Percentiles rank a stretch among this genome's conserved stretches.
phyloP scores from a whole-genome alignment of 2,329 filamentous ascomycete species.

The Paecilomyces sp. region DNA sequence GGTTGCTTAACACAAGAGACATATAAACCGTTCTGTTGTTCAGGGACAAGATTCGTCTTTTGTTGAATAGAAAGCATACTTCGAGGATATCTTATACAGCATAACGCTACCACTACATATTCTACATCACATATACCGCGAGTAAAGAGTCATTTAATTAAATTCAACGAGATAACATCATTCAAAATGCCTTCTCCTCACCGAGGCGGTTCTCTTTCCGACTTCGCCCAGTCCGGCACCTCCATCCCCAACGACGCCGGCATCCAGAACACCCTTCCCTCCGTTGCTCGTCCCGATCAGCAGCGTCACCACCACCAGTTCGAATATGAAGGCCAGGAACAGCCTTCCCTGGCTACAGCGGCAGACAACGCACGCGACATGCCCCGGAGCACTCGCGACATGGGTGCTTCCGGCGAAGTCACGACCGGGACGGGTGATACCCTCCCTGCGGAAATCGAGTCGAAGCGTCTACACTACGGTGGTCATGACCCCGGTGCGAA shows the following conservation, averaged over 20 bases:
- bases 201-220: constrained; percentile 21
- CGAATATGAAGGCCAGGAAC: constrained; percentile 39
- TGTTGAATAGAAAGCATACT: too few relatives aligned
- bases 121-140: too few relatives aligned
- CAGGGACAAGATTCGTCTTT: too few relatives aligned
- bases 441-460: constrained; percentile 29
- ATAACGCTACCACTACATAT: not conserved
- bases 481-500: constrained; percentile 27
- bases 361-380: constrained; percentile 45
- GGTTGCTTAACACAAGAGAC: not conserved
- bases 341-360: constrained; percentile 29
- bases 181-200: constrained; percentile 6
- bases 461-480: constrained; percentile 30
- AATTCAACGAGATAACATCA: too few relatives aligned
- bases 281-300: constrained; percentile 33
- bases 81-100: not conserved
- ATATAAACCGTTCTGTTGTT: not conserved
- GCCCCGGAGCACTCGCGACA: constrained; percentile 30
- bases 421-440: constrained; percentile 35
- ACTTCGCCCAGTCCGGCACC: constrained; percentile 24
- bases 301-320: constrained; percentile 42
- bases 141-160: too few relatives aligned
- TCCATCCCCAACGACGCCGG: constrained; percentile 39
- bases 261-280: constrained; percentile 37
- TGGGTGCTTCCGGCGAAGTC: constrained; percentile 28